Conservation (phyloP, 129 eudicot species). For the Rutidosis leptorrhynchoides region DNA sequence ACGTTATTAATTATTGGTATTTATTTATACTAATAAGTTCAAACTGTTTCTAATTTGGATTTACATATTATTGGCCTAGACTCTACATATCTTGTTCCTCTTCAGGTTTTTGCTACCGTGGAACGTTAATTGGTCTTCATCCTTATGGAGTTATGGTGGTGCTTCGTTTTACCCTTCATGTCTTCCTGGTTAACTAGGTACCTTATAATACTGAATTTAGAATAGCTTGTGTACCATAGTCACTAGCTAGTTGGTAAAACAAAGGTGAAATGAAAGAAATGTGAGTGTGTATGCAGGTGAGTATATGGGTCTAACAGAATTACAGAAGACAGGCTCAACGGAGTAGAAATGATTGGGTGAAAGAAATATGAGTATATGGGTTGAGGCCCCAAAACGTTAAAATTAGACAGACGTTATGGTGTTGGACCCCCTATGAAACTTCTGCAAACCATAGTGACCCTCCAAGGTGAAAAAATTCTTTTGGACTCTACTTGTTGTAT, state of each 20-base stretch:
- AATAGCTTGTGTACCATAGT: neutral
- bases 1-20: too few relatives aligned
- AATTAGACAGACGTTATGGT: too few relatives aligned
- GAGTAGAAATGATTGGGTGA: slow-evolving; percentile 78
- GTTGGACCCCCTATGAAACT: too few relatives aligned
- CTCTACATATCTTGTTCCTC: neutral
- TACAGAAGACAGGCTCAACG: slow-evolving; percentile 68
- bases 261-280: neutral
- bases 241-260: neutral
- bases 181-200: slow-evolving; percentile 77
- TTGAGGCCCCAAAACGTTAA: too few relatives aligned
- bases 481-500: too few relatives aligned
- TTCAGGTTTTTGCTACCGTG: slow-evolving; percentile 79
- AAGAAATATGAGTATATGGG: too few relatives aligned
- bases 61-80: neutral
- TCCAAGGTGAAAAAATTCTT: too few relatives aligned
- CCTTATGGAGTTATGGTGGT: slow-evolving; percentile 88
- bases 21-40: too few relatives aligned
- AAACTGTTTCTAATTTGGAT: too few relatives aligned
- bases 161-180: slow-evolving; percentile 75
- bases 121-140: slow-evolving; percentile 77
- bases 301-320: slow-evolving; percentile 79
- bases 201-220: neutral
- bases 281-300: slow-evolving; percentile 48
- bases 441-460: too few relatives aligned